Evolutionary conservation across 768 basidiomycete genomes (phyloP).

Genomic region (Gloeostereum incarnatum): DNA sequence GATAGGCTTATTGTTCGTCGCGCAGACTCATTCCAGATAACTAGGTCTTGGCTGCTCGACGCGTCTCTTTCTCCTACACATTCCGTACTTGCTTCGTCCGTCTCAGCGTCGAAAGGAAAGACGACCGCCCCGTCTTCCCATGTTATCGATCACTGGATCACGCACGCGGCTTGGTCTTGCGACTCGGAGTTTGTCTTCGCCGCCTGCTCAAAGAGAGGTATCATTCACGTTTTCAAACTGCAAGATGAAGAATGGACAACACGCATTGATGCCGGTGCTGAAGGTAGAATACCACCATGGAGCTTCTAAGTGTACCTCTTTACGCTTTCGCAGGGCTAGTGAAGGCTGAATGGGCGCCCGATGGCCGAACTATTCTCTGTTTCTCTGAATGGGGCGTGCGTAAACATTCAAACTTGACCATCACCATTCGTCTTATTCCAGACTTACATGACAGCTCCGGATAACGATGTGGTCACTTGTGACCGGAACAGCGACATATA

Average conservation of each 20-base stretch:
- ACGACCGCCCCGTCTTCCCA: slow-evolving; percentile 12
- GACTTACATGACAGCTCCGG: slow-evolving; percentile 49
- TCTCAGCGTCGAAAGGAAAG: slow-evolving; percentile 21
- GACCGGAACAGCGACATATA: slow-evolving; percentile 68
- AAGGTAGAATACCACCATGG: too few relatives aligned
- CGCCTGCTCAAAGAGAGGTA: slow-evolving; percentile 60
- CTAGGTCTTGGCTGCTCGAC: slow-evolving; percentile 70
- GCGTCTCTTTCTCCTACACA: slow-evolving; percentile 41
- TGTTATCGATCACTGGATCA: slow-evolving; percentile 37
- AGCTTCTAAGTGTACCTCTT: too few relatives aligned
- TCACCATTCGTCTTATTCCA: slow-evolving; percentile 2
- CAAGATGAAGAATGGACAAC: slow-evolving; percentile 74
- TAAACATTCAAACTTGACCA: slow-evolving; percentile 10
- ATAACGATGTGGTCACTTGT: slow-evolving; percentile 81
- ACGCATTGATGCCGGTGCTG: slow-evolving; percentile 70
- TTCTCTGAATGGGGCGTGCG: slow-evolving; percentile 94
- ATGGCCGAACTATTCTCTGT: slow-evolving; percentile 74
- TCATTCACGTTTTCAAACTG: slow-evolving; percentile 73
- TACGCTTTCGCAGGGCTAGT: slow-evolving; percentile 50
- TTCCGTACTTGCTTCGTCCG: slow-evolving; percentile 25
- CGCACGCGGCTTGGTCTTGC: slow-evolving; percentile 77
- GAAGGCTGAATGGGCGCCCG: slow-evolving; percentile 86
- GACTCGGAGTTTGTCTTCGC: slow-evolving; percentile 85
- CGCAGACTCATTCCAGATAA: slow-evolving; percentile 76
- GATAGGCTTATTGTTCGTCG: slow-evolving; percentile 79